Base-by-base conservation (phyloP, 2,329 filamentous ascomycete species). In the Fusarium musae region DNA sequence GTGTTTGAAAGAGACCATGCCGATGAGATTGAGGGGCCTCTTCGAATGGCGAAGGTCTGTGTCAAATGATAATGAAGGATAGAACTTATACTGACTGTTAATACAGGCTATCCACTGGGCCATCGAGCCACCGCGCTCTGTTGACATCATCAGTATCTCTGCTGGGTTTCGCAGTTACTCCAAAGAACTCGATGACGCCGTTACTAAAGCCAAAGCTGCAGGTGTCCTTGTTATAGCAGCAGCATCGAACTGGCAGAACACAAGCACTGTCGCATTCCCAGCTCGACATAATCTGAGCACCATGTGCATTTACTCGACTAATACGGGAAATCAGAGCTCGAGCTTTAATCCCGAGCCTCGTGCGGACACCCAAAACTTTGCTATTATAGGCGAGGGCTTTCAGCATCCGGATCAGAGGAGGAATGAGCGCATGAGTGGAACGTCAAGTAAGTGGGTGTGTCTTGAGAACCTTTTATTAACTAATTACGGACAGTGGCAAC, bases 21-120 rank as follows among this genome's bases (percentile, higher is more conserved):
- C 0, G 4, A 59, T n/a, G 52, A 59, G 1, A n/a, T 6, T 1
- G 32, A 59, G 0, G 59, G 59, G 0, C 59, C 59, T 0, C 26
- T 32, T 4, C 26, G 26, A 3, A 62, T 62, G 59, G 59, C 23
- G 23, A 23, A n/a, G n/a, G n/a, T n/a, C n/a, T n/a, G n/a, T n/a
- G n/a, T n/a, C n/a, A n/a, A n/a, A n/a, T n/a, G n/a, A n/a, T n/a
- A n/a, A n/a, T n/a, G n/a, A n/a, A n/a, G n/a, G n/a, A n/a, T n/a
- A n/a, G n/a, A n/a, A n/a, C n/a, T n/a, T n/a, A n/a, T 13, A 8
- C 26, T 42, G 8, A 56, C 21, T 40, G 6, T 8, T 9, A 0
- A 2, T 9, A 1, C 12, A 62, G 59, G 59, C 59, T 1, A 46
- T 62, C 0, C 16, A 46, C 13, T 62, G 59, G 59, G 59, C 59